Evolutionary conservation across 345 rosid genomes (phyloP).

Genomic region (Kandelia obovata): DNA sequence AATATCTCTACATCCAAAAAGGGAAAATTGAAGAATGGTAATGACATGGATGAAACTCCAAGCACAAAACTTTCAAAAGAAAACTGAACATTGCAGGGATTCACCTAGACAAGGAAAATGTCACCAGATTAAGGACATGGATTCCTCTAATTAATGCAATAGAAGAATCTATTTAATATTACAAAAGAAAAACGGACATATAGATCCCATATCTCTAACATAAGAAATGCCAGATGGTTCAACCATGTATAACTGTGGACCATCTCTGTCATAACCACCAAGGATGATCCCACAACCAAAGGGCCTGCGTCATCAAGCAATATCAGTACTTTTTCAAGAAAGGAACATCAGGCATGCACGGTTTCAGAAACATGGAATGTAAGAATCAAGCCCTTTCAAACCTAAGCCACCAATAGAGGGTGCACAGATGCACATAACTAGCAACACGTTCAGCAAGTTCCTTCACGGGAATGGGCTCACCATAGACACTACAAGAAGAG

Average conservation of each 20-base stretch:
- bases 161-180: not conserved
- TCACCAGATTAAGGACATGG: not conserved
- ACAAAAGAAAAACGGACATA: not conserved
- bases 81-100: not conserved
- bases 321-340: not conserved
- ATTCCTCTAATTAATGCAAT: not conserved
- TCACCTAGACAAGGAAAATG: not conserved
- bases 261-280: conserved; percentile 98
- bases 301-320: conserved; percentile 51
- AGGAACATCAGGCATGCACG: not conserved
- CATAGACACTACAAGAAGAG: conserved; percentile 54
- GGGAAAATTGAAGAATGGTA: not conserved
- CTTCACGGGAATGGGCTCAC: conserved; percentile 84
- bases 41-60: not conserved
- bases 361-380: not conserved
- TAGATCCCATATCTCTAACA: conserved; percentile 17
- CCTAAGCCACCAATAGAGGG: conserved; percentile 99
- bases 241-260: conserved; percentile 87
- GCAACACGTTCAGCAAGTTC: conserved; percentile 96
- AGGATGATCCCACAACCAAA: conserved; percentile 97
- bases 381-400: conserved; percentile 23
- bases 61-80: not conserved
- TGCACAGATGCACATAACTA: conserved; percentile 92
- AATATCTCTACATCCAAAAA: conserved; percentile 55
- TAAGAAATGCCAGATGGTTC: conserved; percentile 97